Percentiles rank a stretch among this genome's conserved stretches.
Evolutionary conservation across 2,329 filamentous ascomycete species (phyloP).

Genomic region (Triangularia setosa): DNA sequence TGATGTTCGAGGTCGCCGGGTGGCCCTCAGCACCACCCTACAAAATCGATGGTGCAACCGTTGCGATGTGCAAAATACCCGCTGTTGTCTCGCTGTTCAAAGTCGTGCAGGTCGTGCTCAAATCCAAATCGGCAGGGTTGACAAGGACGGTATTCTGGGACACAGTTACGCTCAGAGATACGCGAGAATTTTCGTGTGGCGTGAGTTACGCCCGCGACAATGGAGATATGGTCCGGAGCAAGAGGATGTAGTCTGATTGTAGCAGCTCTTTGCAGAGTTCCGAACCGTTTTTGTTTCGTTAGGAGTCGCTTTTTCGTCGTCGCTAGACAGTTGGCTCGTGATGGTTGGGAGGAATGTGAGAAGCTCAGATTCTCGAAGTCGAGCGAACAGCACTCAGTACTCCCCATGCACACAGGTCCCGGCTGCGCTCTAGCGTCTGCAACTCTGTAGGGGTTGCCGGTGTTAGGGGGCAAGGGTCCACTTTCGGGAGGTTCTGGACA

Average conservation of each 20-base stretch:
- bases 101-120: conserved; percentile 6
- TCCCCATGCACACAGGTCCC: conserved; percentile 8
- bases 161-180: conserved; percentile 1
- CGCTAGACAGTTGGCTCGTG: not conserved
- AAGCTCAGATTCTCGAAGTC: conserved; percentile 4
- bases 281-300: not conserved
- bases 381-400: not conserved
- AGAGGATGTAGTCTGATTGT: not conserved
- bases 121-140: not conserved
- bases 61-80: conserved; percentile 2
- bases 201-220: not conserved
- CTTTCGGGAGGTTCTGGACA: conserved; percentile 10
- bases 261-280: not conserved
- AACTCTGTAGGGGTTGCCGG: conserved; percentile 13
- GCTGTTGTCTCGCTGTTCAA: conserved; percentile 5
- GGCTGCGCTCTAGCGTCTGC: conserved; percentile 11
- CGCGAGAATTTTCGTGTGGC: not conserved
- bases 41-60: conserved; percentile 12
- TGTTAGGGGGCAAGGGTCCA: conserved; percentile 9
- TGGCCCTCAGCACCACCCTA: conserved; percentile 41
- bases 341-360: conserved; percentile 1
- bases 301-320: conserved; percentile 3
- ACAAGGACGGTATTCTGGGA: not conserved
- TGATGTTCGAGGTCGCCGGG: conserved; percentile 45
- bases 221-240: not conserved